Evolutionary conservation across 352 stramenopile genomes (phyloP).

Genomic region (Globisporangium cylindrosporum): DNA sequence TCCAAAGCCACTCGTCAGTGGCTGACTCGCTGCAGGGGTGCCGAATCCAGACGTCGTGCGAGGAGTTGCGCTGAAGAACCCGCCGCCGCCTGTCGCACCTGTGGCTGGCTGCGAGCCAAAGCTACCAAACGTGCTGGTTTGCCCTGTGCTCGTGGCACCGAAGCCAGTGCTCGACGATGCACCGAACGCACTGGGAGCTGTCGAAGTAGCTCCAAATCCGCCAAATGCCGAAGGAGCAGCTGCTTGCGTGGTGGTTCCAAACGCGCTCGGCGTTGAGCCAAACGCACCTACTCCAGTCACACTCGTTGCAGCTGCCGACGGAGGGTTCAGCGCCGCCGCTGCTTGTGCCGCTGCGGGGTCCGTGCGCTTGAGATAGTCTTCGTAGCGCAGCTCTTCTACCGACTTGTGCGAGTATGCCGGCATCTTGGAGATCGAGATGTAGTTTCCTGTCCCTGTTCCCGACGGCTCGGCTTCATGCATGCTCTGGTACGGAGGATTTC

Average conservation of each 20-base stretch:
- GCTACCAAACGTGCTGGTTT: constrained; percentile 34
- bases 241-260: constrained; percentile 19
- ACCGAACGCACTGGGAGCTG: constrained; percentile 30
- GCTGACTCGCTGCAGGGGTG: constrained; percentile 24
- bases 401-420: constrained; percentile 39
- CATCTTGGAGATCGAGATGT: constrained; percentile 41
- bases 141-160: constrained; percentile 16
- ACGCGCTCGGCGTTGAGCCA: constrained; percentile 26
- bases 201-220: constrained; percentile 35
- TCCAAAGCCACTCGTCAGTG: constrained; percentile 42
- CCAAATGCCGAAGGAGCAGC: constrained; percentile 42
- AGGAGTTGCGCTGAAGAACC: constrained; percentile 37
- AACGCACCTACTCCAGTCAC: constrained; percentile 41
- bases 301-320: constrained; percentile 25
- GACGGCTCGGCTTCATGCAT: constrained; percentile 63
- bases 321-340: constrained; percentile 39
- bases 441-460: constrained; percentile 51
- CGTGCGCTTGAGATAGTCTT: constrained; percentile 46
- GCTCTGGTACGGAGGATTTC: constrained; percentile 61
- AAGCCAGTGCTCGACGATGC: constrained; percentile 22
- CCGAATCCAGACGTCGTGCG: constrained; percentile 30
- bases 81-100: constrained; percentile 24
- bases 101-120: constrained; percentile 48
- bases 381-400: constrained; percentile 36
- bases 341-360: constrained; percentile 34